Evolutionary conservation across 163 green algal genomes (phyloP).

Genomic region (Volvox carteri): DNA sequence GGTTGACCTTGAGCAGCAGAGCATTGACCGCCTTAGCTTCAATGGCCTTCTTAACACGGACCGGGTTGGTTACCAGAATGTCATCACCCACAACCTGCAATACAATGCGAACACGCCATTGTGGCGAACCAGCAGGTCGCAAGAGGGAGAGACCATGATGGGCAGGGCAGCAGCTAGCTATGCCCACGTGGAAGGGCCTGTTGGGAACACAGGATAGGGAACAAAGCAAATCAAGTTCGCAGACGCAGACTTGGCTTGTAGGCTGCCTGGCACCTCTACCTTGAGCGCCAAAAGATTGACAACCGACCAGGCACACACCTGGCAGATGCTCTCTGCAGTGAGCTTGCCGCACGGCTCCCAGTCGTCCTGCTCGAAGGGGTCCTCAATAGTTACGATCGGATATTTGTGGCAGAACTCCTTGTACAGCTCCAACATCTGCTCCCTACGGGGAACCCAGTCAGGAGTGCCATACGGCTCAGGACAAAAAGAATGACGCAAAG

Average conservation of each 20-base stretch:
- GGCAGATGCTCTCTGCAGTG: constrained; percentile 82
- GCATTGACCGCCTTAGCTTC: constrained; percentile 97
- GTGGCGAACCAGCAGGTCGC: not conserved
- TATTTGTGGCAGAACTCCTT: constrained; percentile 92
- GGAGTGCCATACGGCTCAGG: too few relatives aligned
- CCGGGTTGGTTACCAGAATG: constrained; percentile 98
- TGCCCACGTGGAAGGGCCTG: too few relatives aligned
- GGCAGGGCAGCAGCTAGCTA: too few relatives aligned
- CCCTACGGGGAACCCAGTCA: constrained; percentile 15
- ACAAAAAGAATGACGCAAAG: too few relatives aligned
- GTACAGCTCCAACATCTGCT: constrained; percentile 95
- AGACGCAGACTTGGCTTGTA: too few relatives aligned
- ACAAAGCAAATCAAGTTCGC: too few relatives aligned
- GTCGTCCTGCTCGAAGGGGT: constrained; percentile 99
- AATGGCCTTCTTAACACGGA: constrained; percentile 94
- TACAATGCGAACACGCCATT: not conserved
- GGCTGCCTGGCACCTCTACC: too few relatives aligned
- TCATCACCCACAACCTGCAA: constrained; percentile 98
- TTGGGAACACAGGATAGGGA: too few relatives aligned
- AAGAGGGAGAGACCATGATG: too few relatives aligned
- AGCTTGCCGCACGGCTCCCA: constrained; percentile 90
- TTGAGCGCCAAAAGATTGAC: too few relatives aligned
- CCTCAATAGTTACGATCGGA: constrained; percentile 98
- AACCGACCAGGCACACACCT: constrained; percentile 79
- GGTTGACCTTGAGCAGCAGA: constrained; percentile 99